Conservation (phyloP, 1,284 basidiomycete species). For the Laetiporus sulphureus region DNA sequence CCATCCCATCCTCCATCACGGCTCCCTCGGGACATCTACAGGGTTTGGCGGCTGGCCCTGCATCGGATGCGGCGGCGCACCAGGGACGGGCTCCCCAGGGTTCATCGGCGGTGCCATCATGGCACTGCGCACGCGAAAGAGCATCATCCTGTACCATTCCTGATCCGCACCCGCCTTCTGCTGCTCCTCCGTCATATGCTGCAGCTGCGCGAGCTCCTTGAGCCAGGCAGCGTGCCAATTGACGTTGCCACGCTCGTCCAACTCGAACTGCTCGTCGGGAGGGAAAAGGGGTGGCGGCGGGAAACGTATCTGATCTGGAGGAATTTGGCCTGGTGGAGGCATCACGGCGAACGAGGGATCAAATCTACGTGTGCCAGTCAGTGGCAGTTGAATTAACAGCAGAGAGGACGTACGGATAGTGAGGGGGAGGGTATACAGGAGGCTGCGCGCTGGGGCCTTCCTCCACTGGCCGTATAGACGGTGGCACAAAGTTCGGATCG, state of each 20-base stretch:
- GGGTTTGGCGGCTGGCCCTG: constrained; percentile 19
- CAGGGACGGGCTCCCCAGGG: constrained; percentile 43
- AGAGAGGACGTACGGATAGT: constrained; percentile 28
- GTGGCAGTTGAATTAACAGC: neutral
- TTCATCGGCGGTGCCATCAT: constrained; percentile 60
- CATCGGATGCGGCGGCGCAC: constrained; percentile 18
- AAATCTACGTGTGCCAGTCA: constrained; percentile 36
- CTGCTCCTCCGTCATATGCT: constrained; percentile 67
- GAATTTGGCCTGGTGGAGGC: constrained; percentile 29
- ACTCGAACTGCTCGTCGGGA: constrained; percentile 58
- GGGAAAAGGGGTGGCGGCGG: constrained; percentile 48
- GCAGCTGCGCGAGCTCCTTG: constrained; percentile 69
- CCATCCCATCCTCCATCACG: constrained; percentile 5
- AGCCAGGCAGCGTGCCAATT: constrained; percentile 73
- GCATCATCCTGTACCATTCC: constrained; percentile 81
- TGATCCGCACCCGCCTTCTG: constrained; percentile 70
- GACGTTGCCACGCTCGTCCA: constrained; percentile 71
- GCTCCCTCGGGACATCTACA: constrained; percentile 18
- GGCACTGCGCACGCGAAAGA: constrained; percentile 61
- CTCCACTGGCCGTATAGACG: constrained; percentile 49
- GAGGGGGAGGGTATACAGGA: constrained; percentile 40
- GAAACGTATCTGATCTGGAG: constrained; percentile 47
- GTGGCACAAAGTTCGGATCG: constrained; percentile 45
- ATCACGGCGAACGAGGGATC: constrained; percentile 63
- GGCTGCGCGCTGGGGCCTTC: constrained; percentile 49